A percentile compares a stretch with the other conserved stretches of the same genome.
phyloP scores from a whole-genome alignment of 495 filamentous ascomycete genomes.

The Penicillium simplicissimum region DNA sequence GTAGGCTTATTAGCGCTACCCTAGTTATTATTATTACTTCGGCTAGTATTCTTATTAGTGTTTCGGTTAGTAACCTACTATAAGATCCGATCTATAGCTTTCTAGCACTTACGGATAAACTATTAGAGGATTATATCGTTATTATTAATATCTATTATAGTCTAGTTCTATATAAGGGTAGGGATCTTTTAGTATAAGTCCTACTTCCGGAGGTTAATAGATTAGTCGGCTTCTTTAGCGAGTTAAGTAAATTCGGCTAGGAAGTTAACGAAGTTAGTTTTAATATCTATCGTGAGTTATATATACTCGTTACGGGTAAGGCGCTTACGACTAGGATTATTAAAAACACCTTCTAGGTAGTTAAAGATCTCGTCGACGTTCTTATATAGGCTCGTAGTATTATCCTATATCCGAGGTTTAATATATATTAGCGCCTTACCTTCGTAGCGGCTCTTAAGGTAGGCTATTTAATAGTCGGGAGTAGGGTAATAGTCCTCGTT shows the following conservation, averaged over 20 bases:
- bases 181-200: slow-evolving; percentile 3
- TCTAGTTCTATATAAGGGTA: background rate
- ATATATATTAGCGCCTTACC: background rate
- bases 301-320: background rate
- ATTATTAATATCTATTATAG: too few species aligned
- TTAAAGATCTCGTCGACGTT: background rate
- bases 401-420: background rate
- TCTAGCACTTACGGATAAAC: background rate
- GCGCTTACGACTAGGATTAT: background rate
- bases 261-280: background rate
- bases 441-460: background rate
- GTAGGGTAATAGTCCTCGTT: background rate
- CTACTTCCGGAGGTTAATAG: background rate
- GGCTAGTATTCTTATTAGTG: background rate
- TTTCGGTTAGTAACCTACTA: background rate
- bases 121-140: background rate
- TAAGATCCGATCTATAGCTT: background rate
- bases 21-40: background rate
- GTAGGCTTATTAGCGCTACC: background rate
- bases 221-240: background rate
- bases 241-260: slow-evolving; percentile 1
- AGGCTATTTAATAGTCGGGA: background rate
- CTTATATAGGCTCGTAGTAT: background rate
- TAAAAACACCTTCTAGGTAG: background rate
- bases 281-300: background rate